Evolutionary conservation across 1,139 yeast genomes (phyloP), one percentile per base, ranked within the genome.

Genomic region (Yamadazyma mexicana): DNA sequence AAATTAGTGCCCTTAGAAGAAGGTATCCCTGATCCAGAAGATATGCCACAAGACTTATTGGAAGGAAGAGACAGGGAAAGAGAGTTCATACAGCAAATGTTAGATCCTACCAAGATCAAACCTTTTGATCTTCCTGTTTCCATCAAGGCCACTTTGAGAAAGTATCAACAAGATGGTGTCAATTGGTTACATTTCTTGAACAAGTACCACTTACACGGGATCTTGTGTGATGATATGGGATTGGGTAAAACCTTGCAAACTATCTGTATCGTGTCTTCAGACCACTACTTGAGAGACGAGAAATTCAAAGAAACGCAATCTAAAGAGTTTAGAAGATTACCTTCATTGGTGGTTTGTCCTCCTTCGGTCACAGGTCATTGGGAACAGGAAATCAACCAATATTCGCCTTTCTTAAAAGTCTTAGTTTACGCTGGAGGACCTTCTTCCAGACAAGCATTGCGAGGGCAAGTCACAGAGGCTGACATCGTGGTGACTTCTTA

Each of bases 191-290:
- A 96, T 12, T 94, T 94, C 58, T 75, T 94, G 55, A 94, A 92
- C 66, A 87, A 87, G 56, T 94, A 94, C 56, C 96, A 92, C 61
- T 69, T 94, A 38, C 98, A 94, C 64, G 99, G 98, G 37, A 89
- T 94, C 54, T 69, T 94, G 37, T 92, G 98, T 78, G 99, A 94
- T 62, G 99, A 94, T 79, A 94, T 94, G 99, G 99, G 99, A 10
- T 75, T 94, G 28, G 99, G 99, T 43, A 94, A 94, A 59, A 94
- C 99, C 0, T 73, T 94, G 46, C 99, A 94, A 62, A 91, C 98
- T 0, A 89, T 94, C 55, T 94, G 98, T 66, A 92, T 94, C 49
- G 89, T 94, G 40, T 87, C 98, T 0, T 88, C 97, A 54, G 98
- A 94, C 56, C 98, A 94, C 58, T 87, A 89, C 56, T 57, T 87